phyloP scores from a whole-genome alignment of 805 yeast genomes.

The Kodamaea laetipori region DNA sequence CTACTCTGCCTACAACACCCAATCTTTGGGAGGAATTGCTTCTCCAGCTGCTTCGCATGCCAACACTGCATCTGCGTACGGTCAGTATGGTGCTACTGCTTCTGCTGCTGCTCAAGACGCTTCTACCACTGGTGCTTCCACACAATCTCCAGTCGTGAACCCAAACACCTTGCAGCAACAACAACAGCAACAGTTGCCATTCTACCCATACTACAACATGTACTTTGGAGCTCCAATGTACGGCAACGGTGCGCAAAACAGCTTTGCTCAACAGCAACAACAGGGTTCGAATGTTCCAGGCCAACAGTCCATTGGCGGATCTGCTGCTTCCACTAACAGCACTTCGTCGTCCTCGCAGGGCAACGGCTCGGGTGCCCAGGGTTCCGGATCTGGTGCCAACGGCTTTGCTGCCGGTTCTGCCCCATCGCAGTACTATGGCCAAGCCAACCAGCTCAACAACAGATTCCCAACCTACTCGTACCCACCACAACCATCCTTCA shows the following conservation, averaged over 20 bases:
- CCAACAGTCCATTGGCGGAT: constrained; percentile 11
- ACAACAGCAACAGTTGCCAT: constrained; percentile 29
- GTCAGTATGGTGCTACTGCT: constrained; percentile 24
- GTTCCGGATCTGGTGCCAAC: constrained; percentile 12
- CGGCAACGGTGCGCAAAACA: constrained; percentile 28
- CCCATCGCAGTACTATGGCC: constrained; percentile 32
- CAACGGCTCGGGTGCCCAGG: constrained; percentile 5
- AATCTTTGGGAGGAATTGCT: constrained; percentile 31
- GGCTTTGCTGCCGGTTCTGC: constrained; percentile 16
- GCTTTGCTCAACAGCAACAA: constrained; percentile 14
- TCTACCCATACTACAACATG: constrained; percentile 45
- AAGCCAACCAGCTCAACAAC: constrained; percentile 30
- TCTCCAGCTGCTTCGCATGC: constrained; percentile 32
- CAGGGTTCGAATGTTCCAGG: constrained; percentile 3
- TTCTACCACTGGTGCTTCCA: constrained; percentile 12
- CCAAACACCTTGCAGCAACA: constrained; percentile 33
- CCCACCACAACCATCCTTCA: constrained; percentile 31
- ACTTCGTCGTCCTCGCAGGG: constrained; percentile 9
- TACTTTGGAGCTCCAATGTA: constrained; percentile 45
- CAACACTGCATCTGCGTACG: constrained; percentile 25
- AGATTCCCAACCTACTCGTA: constrained; percentile 34
- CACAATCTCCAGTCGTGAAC: constrained; percentile 28
- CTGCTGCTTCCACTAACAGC: constrained; percentile 9
- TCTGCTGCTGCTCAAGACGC: constrained; percentile 21
- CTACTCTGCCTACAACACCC: constrained; percentile 42